Evolutionary conservation across 345 rosid genomes (phyloP), one percentile per base, ranked within the genome.

Genomic region (Hirschfeldia incana): DNA sequence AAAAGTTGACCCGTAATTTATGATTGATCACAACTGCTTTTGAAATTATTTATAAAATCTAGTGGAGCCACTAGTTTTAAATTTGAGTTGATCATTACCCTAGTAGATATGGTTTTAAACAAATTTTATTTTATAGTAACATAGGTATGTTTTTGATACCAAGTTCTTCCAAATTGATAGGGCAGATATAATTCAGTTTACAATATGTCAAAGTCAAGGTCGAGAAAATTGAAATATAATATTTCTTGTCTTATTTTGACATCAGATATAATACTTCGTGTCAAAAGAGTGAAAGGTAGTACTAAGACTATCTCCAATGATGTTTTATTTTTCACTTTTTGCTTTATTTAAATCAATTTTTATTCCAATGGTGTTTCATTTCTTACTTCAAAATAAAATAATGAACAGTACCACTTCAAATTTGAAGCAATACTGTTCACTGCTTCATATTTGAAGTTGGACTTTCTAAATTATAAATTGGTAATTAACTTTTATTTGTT

Each of bases 1-100:
- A 55, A 74, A 80, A 15, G 76, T 39, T 75, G 76, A 69, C 83
- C 72, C 79, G 76, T 63, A 69, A 74, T 69, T 79, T 74, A 16
- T 74, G 70, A 79, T 51, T 79, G 64, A 67, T 61, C 44, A 67
- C 78, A 73, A 60, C 70, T 79, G 53, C 70, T 79, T 78, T 79
- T 66, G 6, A 65, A 29, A 72, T 76, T 71, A 5, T 65, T 37
- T 65, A 55, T 67, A 12, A 59, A 59, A 63, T 16, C 8, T 29
- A 37, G 62, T 69, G 72, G 78, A 61, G 59, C 65, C 74, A 79
- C 78, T 79, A 68, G 12, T 51, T n/a, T 55, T 79, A 8, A 59
- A 59, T 62, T 65, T 65, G 0, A 66, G 39, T 66, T 44, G 57
- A 66, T 32, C 63, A 72, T 72, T 72, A 29, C 29, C 59, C 59